Percentiles rank a stretch among this genome's conserved stretches.
Conservation (phyloP, 192 early-diverging fungal species). For the Coemansia sp. region DNA sequence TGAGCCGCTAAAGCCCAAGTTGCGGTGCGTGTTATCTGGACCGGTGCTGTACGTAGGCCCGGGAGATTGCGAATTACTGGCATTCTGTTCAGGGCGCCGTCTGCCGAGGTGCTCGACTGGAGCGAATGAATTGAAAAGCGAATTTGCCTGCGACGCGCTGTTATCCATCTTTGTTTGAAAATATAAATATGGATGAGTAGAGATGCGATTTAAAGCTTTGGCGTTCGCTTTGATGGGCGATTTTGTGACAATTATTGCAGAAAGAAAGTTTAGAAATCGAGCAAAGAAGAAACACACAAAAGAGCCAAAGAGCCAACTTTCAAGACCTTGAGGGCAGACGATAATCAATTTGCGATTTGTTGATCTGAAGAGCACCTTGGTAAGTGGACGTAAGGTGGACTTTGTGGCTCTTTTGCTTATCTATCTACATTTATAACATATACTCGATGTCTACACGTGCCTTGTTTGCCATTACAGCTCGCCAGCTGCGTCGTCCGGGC, state of each 20-base stretch:
- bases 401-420: not conserved
- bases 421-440: not conserved
- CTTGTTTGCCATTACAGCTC: not conserved
- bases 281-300: too few species aligned
- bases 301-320: not conserved
- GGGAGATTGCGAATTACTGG: slow-evolving; percentile 30
- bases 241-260: not conserved
- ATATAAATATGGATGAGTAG: not conserved
- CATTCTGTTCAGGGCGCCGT: slow-evolving; percentile 24
- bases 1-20: slow-evolving; percentile 25
- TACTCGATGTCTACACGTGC: not conserved
- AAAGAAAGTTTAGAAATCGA: not conserved
- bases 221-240: not conserved
- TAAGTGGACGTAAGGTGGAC: not conserved
- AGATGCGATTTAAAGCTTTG: not conserved
- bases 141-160: slow-evolving; percentile 29
- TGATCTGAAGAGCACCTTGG: not conserved
- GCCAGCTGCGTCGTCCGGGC: slow-evolving; percentile 3
- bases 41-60: slow-evolving; percentile 4
- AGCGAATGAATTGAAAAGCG: slow-evolving; percentile 32
- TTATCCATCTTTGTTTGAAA: slow-evolving; percentile 23
- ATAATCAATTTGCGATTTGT: not conserved
- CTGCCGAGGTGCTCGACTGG: slow-evolving; percentile 26
- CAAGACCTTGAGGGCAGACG: not conserved
- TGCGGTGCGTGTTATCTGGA: slow-evolving; percentile 21